Percentiles rank a stretch among this genome's conserved stretches.
Conservation (phyloP, 75 land plant genomes). For the Azolla pinnata region DNA sequence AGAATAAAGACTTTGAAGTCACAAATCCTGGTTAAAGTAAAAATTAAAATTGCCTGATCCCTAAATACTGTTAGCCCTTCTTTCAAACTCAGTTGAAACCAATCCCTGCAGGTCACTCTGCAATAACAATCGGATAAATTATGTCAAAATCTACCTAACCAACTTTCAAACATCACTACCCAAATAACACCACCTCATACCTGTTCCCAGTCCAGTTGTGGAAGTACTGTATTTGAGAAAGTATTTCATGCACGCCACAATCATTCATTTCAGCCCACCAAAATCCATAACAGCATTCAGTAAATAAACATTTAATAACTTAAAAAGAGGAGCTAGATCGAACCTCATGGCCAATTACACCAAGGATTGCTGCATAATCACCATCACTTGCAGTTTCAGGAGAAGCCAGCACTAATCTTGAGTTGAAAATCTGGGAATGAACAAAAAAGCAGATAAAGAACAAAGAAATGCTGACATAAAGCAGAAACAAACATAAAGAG, state of each 20-base stretch:
- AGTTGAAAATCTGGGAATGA: constrained; percentile 73
- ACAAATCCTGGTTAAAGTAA: no score
- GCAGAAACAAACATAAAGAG: background rate
- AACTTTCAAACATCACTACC: background rate
- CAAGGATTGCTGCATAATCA: constrained; percentile 89
- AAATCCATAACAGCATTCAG: background rate
- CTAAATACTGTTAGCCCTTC: constrained; percentile 98
- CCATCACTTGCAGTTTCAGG: constrained; percentile 91
- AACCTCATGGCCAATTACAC: constrained; percentile 98
- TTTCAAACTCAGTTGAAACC: constrained; percentile 98
- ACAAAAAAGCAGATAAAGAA: constrained; percentile 2
- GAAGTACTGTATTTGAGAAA: constrained; percentile 57
- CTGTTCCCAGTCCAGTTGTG: constrained; percentile 99
- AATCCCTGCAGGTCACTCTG: constrained; percentile 98
- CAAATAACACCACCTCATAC: constrained; percentile 22
- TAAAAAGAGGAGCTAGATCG: background rate
- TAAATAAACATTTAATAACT: background rate
- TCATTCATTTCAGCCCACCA: background rate
- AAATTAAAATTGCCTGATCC: constrained; percentile 55
- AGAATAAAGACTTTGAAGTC: no score
- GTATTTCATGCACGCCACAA: background rate
- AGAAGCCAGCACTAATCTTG: constrained; percentile 88
- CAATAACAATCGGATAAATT: background rate
- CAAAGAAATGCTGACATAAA: background rate
- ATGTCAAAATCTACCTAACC: background rate